A percentile compares a stretch with the other conserved stretches of the same genome.
phyloP scores from a whole-genome alignment of 176 grass and related monocot genomes.

The Luzula sylvatica region DNA sequence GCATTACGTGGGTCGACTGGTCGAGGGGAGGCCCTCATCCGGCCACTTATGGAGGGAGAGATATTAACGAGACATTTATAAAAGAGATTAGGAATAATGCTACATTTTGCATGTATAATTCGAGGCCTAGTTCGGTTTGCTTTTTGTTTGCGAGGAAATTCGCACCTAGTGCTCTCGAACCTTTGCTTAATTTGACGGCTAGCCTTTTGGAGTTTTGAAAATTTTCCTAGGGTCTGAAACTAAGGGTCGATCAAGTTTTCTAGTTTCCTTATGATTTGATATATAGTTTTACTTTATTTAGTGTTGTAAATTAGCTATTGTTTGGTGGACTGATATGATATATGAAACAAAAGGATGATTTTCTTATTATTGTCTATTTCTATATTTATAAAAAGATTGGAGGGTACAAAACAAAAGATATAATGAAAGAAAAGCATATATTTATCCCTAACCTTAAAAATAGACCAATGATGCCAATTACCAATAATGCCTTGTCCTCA shows the following conservation, averaged over 20 bases:
- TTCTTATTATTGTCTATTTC: too few species aligned
- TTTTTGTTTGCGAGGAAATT: conserved; percentile 94
- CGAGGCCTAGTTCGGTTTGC: conserved; percentile 24
- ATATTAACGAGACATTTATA: conserved; percentile 38
- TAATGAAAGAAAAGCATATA: conserved; percentile 17
- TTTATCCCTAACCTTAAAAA: conserved; percentile 24
- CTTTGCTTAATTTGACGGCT: conserved; percentile 52
- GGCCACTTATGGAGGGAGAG: conserved; percentile 30
- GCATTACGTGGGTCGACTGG: conserved; percentile 73
- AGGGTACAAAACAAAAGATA: conserved; percentile 26
- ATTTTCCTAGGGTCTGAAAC: background rate
- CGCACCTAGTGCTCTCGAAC: conserved; percentile 33
- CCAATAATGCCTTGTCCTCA: background rate
- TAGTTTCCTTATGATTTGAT: conserved; percentile 13
- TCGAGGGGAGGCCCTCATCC: conserved; percentile 43
- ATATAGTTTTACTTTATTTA: too few species aligned
- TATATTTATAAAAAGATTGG: too few species aligned
- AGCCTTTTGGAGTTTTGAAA: conserved; percentile 49
- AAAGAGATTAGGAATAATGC: conserved; percentile 39
- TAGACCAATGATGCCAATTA: conserved; percentile 3
- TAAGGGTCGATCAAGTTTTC: conserved; percentile 4
- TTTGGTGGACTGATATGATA: too few species aligned
- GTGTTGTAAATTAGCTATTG: too few species aligned
- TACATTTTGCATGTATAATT: conserved; percentile 46
- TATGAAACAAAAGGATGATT: too few species aligned